Evolutionary conservation across 805 yeast genomes (phyloP), one percentile per base, ranked within the genome.

Genomic region (Kazachstania viticola): DNA sequence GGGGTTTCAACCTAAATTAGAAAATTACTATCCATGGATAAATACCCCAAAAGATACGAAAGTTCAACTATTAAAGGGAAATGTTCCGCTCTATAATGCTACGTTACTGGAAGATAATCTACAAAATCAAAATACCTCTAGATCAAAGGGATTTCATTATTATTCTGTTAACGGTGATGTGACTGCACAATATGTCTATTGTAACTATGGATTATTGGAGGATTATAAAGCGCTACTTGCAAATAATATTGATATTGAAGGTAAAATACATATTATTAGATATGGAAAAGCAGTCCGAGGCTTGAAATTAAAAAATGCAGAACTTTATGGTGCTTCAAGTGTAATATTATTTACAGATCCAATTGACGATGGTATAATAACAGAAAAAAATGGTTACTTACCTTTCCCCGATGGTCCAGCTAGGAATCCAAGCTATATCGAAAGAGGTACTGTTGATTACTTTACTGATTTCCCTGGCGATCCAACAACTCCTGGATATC

Each of bases 401-500:
- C 60, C 67, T 31, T 78, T 69, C 43, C 85, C 87, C 0, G 37
- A 63, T 4, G 85, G 85, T 0, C 73, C 75, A 3, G 80, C 83
- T 2, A 64, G 83, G 44, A 75, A 71, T 40, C 72, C 73, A 23
- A 58, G 67, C 32, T 62, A 75, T 7, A 69, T 79, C 17, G 75
- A 75, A 44, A 62, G 81, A 47, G 79, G 75, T 3, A 66, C 80
- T 7, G 75, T 71, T 1, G 72, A 65, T 37, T 73, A 61, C 38
- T 61, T 74, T 34, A 67, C 73, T 3, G 71, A 69, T 21, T 63
- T 64, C 31, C 83, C 85, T 0, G 87, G 87, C 9, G 88, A 79
- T 48, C 87, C 87, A 22, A 74, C 85, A 0, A 76, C 85, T 2
- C 82, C 83, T 6, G 83, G 82, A 3, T 72, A 71, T 58, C 67